Evolutionary conservation across 2,329 filamentous ascomycete genomes (phyloP), one percentile per base, ranked within the genome.

Genomic region (Beauveria pseudobassiana): DNA sequence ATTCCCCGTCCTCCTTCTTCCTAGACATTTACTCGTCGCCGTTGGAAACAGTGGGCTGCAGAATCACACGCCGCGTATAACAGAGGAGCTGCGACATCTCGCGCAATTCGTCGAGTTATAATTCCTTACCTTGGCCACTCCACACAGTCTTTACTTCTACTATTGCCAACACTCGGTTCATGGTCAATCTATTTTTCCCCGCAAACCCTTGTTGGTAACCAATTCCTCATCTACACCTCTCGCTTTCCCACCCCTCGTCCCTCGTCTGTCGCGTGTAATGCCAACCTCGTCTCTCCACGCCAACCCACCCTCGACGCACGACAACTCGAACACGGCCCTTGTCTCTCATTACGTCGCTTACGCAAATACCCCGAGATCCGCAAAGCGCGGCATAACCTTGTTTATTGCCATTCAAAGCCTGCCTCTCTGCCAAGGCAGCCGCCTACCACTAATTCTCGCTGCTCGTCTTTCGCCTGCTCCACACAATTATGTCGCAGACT

Each of bases 401-500:
- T 22, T 45, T 34, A n/a, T 46, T 20, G 16, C n/a, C 16, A 26
- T 45, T 26, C 4, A 24, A 52, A 53, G 22, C 24, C 22, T 48
- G 12, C 22, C 16, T 43, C 26, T 2, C n/a, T 45, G 57, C 57
- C 49, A 60, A 52, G 57, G 10, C 34, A 28, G 49, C 34, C 48
- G 26, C 42, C 9, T n/a, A 40, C 7, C 20, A 45, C 43, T 2
- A 16, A 26, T n/a, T 22, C 48, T 51, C n/a, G 28, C 38, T 24
- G 18, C 50, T 52, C 50, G 50, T 40, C 34, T 10, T 14, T 52
- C 40, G 18, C 12, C n/a, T 30, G 18, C 50, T 34, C 22, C 26
- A 24, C 43, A 49, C 34, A 14, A 52, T 34, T 42, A 63, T 63
- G 62, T 59, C 62, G 24, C 62, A 60, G 20, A 55, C 62, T 30